phyloP scores from a whole-genome alignment of 2,329 filamentous ascomycete species.

The Esteya vermicola region DNA sequence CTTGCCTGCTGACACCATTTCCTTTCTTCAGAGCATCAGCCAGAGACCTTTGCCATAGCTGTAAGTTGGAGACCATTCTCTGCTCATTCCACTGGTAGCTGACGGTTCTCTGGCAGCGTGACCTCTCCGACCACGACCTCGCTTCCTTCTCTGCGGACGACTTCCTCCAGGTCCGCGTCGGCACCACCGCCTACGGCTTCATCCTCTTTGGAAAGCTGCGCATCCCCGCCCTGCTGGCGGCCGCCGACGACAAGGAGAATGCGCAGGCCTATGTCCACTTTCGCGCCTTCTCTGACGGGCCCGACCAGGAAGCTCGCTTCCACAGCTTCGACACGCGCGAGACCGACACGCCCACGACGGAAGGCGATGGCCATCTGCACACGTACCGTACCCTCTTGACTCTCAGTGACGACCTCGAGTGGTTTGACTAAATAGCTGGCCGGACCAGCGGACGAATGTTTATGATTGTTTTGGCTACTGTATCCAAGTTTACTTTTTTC shows the following conservation, averaged over 20 bases:
- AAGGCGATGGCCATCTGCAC: conserved; percentile 20
- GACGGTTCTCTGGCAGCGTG: conserved; percentile 4
- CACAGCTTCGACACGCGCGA: conserved; percentile 35
- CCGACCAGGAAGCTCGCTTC: conserved; percentile 24
- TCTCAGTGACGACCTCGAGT: conserved; percentile 31
- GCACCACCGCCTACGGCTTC: conserved; percentile 29
- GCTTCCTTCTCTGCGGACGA: conserved; percentile 22
- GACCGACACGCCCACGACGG: conserved; percentile 14
- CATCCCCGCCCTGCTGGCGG: conserved; percentile 24
- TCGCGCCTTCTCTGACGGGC: conserved; percentile 28
- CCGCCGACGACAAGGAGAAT: conserved; percentile 4
- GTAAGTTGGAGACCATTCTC: conserved; percentile 2
- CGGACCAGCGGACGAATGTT: too few species aligned
- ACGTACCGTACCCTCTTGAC: conserved; percentile 31
- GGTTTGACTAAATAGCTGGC: conserved; percentile 33
- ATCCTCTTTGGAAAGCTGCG: conserved; percentile 35
- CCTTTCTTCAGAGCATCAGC: background rate
- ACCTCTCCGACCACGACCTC: conserved; percentile 24
- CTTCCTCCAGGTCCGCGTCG: conserved; percentile 29
- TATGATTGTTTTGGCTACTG: too few species aligned
- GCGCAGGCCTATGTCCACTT: conserved; percentile 30
- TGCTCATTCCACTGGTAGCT: conserved; percentile 3
- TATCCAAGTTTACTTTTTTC: too few species aligned
- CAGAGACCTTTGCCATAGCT: background rate
- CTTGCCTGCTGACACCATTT: background rate